Conservation (phyloP, 2,329 filamentous ascomycete genomes). For the Alternaria longipes region DNA sequence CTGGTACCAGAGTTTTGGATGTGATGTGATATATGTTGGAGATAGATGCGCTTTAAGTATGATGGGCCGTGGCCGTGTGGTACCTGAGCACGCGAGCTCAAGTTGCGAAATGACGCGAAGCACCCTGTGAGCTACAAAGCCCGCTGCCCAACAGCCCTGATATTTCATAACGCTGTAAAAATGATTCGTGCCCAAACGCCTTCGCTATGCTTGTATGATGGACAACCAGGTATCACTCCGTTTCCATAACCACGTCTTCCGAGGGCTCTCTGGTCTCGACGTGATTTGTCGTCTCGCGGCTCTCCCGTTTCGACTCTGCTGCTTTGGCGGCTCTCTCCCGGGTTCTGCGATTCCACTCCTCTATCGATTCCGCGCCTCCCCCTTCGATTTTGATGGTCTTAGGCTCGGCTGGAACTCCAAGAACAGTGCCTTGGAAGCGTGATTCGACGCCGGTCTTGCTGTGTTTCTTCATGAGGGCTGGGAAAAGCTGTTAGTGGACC, state of each 20-base stretch:
- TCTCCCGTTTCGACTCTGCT: constrained; percentile 36
- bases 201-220: constrained; percentile 45
- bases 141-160: neutral
- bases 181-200: constrained; percentile 38
- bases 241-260: constrained; percentile 40
- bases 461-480: constrained; percentile 89
- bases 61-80: neutral
- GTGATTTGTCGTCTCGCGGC: constrained; percentile 26
- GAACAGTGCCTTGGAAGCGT: constrained; percentile 82
- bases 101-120: neutral
- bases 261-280: constrained; percentile 29
- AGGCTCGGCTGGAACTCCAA: constrained; percentile 77
- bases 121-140: neutral
- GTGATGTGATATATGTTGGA: neutral
- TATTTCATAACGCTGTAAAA: constrained; percentile 21
- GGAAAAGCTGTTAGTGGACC: constrained; percentile 28
- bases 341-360: constrained; percentile 66
- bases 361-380: constrained; percentile 71
- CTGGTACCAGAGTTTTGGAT: neutral
- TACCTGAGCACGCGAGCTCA: neutral
- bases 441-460: constrained; percentile 88
- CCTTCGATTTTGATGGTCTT: constrained; percentile 81
- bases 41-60: neutral
- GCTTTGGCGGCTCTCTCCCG: constrained; percentile 40
- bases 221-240: constrained; percentile 25